Conservation (phyloP, 192 early-diverging fungal species). For the Backusella tuberculispora region DNA sequence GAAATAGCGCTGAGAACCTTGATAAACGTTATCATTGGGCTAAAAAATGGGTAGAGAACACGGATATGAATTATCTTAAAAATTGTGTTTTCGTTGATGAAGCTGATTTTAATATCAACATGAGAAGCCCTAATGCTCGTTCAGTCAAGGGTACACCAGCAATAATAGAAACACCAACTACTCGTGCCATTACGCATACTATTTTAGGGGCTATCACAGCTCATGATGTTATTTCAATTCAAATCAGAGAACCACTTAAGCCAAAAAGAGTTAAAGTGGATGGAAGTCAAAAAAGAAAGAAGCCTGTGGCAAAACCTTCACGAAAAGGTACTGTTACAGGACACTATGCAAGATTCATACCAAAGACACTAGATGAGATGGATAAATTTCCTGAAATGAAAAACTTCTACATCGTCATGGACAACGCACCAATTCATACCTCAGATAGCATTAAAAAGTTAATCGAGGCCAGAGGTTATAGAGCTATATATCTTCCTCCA, state of each 20-base stretch:
- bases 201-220: constrained; percentile 21
- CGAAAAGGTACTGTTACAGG: constrained; percentile 12
- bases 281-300: constrained; percentile 5
- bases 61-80: neutral
- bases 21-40: neutral
- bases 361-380: constrained; percentile 14
- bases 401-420: constrained; percentile 28
- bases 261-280: constrained; percentile 15
- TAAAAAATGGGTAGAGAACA: neutral
- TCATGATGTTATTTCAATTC: constrained; percentile 11
- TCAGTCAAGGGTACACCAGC: constrained; percentile 21
- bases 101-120: constrained; percentile 40
- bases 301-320: neutral
- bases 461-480: constrained; percentile 10
- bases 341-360: constrained; percentile 7
- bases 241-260: neutral
- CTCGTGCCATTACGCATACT: neutral
- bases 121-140: constrained; percentile 30
- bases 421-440: constrained; percentile 28
- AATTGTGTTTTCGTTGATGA: constrained; percentile 38
- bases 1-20: constrained; percentile 4
- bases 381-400: constrained; percentile 23
- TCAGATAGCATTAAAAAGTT: neutral
- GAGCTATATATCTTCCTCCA: constrained; percentile 17
- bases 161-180: constrained; percentile 10